These are phyloP conservation scores for Scalesia atractyloides DNA, from an alignment of 129 eudicot genomes.

Conservation along the genomic window DNA sequence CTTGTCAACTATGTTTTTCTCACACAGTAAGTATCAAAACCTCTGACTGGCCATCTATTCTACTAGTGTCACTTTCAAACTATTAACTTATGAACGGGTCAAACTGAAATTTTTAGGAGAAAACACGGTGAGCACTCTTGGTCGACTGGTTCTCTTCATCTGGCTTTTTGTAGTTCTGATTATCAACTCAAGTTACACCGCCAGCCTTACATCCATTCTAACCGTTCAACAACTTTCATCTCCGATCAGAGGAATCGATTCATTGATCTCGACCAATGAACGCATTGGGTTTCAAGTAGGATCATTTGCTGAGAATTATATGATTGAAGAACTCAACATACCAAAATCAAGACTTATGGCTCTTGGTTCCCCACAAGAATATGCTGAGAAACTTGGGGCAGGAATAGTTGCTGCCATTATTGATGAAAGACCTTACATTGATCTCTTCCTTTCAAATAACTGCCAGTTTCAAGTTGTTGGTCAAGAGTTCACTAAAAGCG, in stretches of 20 bases:
- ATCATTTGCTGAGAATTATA: slow-evolving; percentile 74
- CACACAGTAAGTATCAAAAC: slow-evolving; percentile 72
- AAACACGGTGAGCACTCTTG: slow-evolving; percentile 84
- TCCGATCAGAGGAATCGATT: slow-evolving; percentile 75
- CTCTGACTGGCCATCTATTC: not conserved
- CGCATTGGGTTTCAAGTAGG: slow-evolving; percentile 87
- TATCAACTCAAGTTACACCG: slow-evolving; percentile 90
- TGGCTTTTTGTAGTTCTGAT: slow-evolving; percentile 92
- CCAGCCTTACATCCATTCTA: slow-evolving; percentile 91
- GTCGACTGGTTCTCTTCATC: slow-evolving; percentile 76
- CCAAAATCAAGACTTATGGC: slow-evolving; percentile 66
- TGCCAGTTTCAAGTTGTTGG: slow-evolving; percentile 76
- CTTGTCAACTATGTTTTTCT: slow-evolving; percentile 83
- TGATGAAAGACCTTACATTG: slow-evolving; percentile 82
- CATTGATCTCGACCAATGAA: slow-evolving; percentile 49
- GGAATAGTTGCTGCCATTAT: slow-evolving; percentile 83
- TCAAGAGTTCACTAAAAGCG: slow-evolving; percentile 70
- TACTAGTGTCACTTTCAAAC: not conserved
- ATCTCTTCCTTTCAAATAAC: slow-evolving; percentile 61
- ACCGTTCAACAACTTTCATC: slow-evolving; percentile 88
- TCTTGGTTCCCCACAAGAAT: slow-evolving; percentile 84
- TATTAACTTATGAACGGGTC: slow-evolving; percentile 8
- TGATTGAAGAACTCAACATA: slow-evolving; percentile 72
- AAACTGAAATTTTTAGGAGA: slow-evolving; percentile 65
- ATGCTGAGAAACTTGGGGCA: slow-evolving; percentile 58